Base-by-base conservation (phyloP, 352 stramenopile species). In the Phytophthora cajani region DNA sequence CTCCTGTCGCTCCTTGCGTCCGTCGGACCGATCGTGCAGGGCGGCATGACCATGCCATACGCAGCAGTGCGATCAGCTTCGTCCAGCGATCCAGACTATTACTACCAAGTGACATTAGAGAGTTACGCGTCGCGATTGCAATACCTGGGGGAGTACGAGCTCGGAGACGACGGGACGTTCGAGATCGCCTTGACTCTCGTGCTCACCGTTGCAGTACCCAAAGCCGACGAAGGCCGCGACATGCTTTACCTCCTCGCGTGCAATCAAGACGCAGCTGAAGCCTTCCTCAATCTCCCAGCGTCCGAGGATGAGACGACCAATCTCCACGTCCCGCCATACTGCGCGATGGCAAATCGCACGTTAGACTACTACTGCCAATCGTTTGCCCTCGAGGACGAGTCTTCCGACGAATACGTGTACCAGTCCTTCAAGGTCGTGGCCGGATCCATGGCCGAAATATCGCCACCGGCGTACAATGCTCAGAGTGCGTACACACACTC, bases 231-330 rank as follows among this genome's bases (percentile, higher is more conserved):
- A 49, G 78, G 69, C 14, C 81, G 83, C 10, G 71, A 62, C 19
- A 82, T 89, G 78, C 71, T 89, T 3, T 69, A 88, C 33, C 33
- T 91, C 11, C 64, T 89, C 10, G 81, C 76, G 5, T 91, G 83
- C 23, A 78, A 84, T 17, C 21, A 55, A 19, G 61, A 69, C 1
- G 72, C 78, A 4, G 16, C 64, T 1, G 12, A 46, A 1, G 61
- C n/a, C 14, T 77, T 82, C 51, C 52, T 72, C 9, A 54, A 52
- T 10, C 21, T 64, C 17, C 46, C 58, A 61, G 8, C n/a, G 4
- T 32, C 50, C 4, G 55, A 51, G 10, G 32, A 50, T 11, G 27
- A 50, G 17, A 42, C 49, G 53, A 61, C 49, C 12, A 64, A 17
- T 12, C 36, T 60, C 6, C 44, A 73, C 5, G 66, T 71, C 6